phyloP scores from a whole-genome alignment of 441 rosid genomes.

The Mallotus japonicus region DNA sequence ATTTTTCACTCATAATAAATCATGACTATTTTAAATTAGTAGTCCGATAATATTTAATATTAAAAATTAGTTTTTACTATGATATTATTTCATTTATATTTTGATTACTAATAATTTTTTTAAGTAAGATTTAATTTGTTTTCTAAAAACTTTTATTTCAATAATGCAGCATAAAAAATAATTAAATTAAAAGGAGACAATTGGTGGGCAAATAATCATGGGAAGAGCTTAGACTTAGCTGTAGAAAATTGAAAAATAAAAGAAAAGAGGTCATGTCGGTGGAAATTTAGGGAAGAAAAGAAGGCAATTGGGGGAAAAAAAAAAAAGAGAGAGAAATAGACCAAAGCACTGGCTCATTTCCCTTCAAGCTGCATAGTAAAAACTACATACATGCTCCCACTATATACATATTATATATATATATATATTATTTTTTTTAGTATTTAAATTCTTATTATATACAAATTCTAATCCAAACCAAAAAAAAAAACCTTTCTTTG shows the following conservation, averaged over 20 bases:
- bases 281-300: slow-evolving; percentile 15
- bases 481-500: background rate
- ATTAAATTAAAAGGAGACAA: background rate
- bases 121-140: too few species aligned
- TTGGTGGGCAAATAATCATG: background rate
- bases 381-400: background rate
- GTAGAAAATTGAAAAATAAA: background rate
- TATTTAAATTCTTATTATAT: background rate
- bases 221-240: background rate
- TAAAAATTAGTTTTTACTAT: too few species aligned
- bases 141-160: too few species aligned
- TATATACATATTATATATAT: background rate
- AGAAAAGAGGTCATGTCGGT: slow-evolving; percentile 33
- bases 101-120: too few species aligned
- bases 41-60: too few species aligned
- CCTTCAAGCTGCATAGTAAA: background rate
- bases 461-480: slow-evolving; percentile 19
- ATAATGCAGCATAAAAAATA: too few species aligned
- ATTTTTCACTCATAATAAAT: too few species aligned
- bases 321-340: background rate
- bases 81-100: too few species aligned
- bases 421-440: background rate
- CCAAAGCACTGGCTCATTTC: background rate
- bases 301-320: background rate
- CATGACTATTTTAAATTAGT: too few species aligned